Percentiles rank a stretch among this genome's conserved stretches.
phyloP scores from a whole-genome alignment of 192 early-diverging fungal genomes.

The Phlyctochytrium planicorne region DNA sequence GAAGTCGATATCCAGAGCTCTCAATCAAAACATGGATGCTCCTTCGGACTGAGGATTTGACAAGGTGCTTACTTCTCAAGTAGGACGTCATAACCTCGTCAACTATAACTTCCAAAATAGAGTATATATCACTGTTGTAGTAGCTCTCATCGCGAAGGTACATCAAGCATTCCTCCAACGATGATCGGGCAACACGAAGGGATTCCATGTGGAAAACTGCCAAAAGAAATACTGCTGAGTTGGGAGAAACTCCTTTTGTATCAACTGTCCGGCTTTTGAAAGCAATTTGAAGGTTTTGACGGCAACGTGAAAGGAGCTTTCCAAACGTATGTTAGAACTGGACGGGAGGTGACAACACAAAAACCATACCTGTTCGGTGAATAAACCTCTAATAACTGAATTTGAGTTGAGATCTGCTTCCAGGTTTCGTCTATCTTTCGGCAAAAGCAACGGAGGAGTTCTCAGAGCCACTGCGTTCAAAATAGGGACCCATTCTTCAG shows the following conservation, averaged over 20 bases:
- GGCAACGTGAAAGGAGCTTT: conserved; percentile 3
- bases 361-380: conserved; percentile 45
- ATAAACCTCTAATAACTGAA: conserved; percentile 70
- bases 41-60: conserved; percentile 3
- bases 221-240: conserved; percentile 77
- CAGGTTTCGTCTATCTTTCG: conserved; percentile 68
- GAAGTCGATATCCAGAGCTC: conserved; percentile 63
- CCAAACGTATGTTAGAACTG: too few relatives aligned
- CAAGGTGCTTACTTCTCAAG: conserved; percentile 13
- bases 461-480: conserved; percentile 75
- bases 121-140: conserved; percentile 69
- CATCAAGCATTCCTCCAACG: conserved; percentile 65
- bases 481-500: conserved; percentile 68
- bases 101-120: conserved; percentile 75
- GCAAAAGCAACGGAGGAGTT: conserved; percentile 79
- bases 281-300: conserved; percentile 1
- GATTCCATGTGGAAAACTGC: conserved; percentile 83
- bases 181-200: conserved; percentile 56
- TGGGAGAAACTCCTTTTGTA: conserved; percentile 55
- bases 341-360: too few relatives aligned
- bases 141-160: conserved; percentile 89
- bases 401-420: conserved; percentile 86
- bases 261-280: not conserved
- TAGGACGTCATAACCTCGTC: conserved; percentile 43
- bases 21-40: conserved; percentile 40